Percentiles rank a stretch among this genome's conserved stretches.
Conservation (phyloP, 805 yeast genomes). For the Yamadazyma phyllophila region DNA sequence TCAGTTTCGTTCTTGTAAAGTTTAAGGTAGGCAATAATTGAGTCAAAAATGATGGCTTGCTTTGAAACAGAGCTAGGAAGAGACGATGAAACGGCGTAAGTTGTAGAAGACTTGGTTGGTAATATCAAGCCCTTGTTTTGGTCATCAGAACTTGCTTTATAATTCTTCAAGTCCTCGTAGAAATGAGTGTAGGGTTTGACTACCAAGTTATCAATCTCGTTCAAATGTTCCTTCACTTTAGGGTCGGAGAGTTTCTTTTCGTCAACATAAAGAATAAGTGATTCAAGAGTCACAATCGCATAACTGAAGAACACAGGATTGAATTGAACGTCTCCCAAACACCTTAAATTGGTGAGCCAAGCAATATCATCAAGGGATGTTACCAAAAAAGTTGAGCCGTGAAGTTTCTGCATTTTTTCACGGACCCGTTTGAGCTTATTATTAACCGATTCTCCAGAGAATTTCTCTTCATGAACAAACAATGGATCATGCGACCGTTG, state of each 20-base stretch:
- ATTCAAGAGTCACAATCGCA: slow-evolving; percentile 33
- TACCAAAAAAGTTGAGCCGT: slow-evolving; percentile 38
- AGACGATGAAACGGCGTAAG: slow-evolving; percentile 29
- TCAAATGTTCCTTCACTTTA: slow-evolving; percentile 23
- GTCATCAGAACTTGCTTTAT: slow-evolving; percentile 18
- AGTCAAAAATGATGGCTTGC: slow-evolving; percentile 22
- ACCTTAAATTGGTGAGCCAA: slow-evolving; percentile 73
- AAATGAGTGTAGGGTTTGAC: slow-evolving; percentile 56
- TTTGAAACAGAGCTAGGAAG: slow-evolving; percentile 31
- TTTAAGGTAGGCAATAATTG: slow-evolving; percentile 52
- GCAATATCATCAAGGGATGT: slow-evolving; percentile 81
- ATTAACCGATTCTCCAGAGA: slow-evolving; percentile 32
- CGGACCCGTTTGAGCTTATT: slow-evolving; percentile 31
- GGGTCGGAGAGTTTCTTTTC: slow-evolving; percentile 39
- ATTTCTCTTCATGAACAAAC: slow-evolving; percentile 28
- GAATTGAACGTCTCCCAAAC: slow-evolving; percentile 70
- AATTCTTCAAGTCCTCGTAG: slow-evolving; percentile 51
- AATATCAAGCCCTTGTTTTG: slow-evolving; percentile 24
- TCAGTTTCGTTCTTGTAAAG: slow-evolving; percentile 75
- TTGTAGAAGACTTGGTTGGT: slow-evolving; percentile 29
- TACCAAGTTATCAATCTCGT: slow-evolving; percentile 23
- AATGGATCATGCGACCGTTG: slow-evolving; percentile 31
- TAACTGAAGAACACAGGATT: slow-evolving; percentile 86
- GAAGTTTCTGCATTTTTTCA: slow-evolving; percentile 23
- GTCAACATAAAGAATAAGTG: slow-evolving; percentile 55